These are phyloP conservation scores for Fusarium sp. DNA, from an alignment of 2,329 filamentous ascomycete species.

Conservation along the genomic window DNA sequence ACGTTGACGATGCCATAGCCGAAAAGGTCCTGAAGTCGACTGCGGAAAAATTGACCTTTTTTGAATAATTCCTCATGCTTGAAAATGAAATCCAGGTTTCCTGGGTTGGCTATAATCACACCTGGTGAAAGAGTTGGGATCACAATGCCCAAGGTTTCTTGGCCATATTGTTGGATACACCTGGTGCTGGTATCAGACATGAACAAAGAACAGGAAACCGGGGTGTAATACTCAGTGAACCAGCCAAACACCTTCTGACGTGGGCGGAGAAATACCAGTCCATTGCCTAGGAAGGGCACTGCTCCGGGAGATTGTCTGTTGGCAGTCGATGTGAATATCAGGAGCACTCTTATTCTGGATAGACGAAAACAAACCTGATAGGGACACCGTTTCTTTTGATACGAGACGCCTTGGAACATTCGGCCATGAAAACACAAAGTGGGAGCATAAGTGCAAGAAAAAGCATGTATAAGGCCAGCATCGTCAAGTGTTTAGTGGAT, in stretches of 20 bases:
- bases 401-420: background rate
- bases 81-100: background rate
- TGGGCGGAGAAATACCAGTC: background rate
- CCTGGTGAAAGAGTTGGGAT: background rate
- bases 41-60: slow-evolving; percentile 5
- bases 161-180: background rate
- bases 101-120: background rate
- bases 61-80: background rate
- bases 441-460: background rate
- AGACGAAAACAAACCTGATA: background rate
- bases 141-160: background rate
- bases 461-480: background rate
- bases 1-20: slow-evolving; percentile 10
- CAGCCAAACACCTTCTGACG: background rate
- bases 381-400: background rate
- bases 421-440: background rate
- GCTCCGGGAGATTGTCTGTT: background rate
- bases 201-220: background rate
- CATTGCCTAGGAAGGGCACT: background rate
- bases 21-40: slow-evolving; percentile 1
- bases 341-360: background rate
- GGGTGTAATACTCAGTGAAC: background rate
- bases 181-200: background rate
- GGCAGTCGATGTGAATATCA: background rate
- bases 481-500: background rate